Conservation (phyloP, 1,284 basidiomycete genomes). For the Malassezia brasiliensis region DNA sequence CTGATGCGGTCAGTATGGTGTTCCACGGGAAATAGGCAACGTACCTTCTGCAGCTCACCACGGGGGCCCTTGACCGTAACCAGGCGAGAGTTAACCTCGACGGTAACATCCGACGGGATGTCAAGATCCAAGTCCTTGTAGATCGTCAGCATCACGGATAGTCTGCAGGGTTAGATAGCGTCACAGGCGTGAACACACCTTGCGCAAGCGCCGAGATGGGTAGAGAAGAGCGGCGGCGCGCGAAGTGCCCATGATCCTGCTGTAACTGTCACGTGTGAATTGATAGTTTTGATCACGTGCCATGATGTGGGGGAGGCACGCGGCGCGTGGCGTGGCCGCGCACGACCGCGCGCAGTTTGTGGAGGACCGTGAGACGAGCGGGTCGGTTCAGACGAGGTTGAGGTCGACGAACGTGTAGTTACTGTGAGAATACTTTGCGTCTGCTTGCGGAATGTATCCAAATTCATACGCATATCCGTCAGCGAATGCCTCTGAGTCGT, state of each 20-base stretch:
- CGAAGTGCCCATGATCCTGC: not conserved
- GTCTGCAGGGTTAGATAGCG: constrained; percentile 3
- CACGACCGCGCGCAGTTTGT: not conserved
- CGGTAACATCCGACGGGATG: constrained; percentile 37
- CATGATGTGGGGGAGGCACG: not conserved
- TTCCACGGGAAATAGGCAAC: not conserved
- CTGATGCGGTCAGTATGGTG: constrained; percentile 20
- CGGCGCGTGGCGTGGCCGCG: not conserved
- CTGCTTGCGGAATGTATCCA: not conserved
- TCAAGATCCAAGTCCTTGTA: constrained; percentile 48
- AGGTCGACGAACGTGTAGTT: not conserved
- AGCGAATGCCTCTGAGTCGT: not conserved
- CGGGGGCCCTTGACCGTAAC: constrained; percentile 48
- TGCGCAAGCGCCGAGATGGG: constrained; percentile 17
- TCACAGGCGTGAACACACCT: constrained; percentile 6
- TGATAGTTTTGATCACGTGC: constrained; percentile 10
- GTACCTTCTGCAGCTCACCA: constrained; percentile 46
- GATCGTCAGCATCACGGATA: constrained; percentile 42
- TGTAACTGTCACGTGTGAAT: constrained; percentile 5
- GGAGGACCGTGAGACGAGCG: not conserved
- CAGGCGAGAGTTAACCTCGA: constrained; percentile 40
- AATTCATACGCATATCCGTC: constrained; percentile 5
- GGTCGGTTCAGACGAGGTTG: not conserved
- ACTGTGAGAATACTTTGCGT: not conserved
- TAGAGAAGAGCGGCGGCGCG: constrained; percentile 8